A percentile compares a stretch with the other conserved stretches of the same genome.
Evolutionary conservation across 495 filamentous ascomycete genomes (phyloP).

Genomic region (Neurospora hispaniola): DNA sequence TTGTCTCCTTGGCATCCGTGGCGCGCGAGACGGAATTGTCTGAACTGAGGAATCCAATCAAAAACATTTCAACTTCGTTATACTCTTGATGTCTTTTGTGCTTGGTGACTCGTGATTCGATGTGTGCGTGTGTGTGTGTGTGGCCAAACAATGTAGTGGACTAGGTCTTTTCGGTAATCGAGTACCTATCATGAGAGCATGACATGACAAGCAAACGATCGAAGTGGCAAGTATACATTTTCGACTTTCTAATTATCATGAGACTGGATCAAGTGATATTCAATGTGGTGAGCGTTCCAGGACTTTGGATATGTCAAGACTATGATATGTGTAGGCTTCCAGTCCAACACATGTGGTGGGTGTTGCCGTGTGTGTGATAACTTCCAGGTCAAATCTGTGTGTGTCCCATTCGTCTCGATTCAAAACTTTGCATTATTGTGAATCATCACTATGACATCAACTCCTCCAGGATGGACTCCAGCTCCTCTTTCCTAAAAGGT

Average conservation of each 20-base stretch:
- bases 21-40: slow-evolving; percentile 13
- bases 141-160: neutral
- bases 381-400: neutral
- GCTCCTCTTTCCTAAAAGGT: slow-evolving; percentile 77
- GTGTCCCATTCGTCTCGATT: neutral
- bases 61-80: slow-evolving; percentile 22
- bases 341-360: neutral
- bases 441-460: slow-evolving; percentile 39
- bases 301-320: neutral
- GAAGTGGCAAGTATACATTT: neutral
- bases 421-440: neutral
- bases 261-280: neutral
- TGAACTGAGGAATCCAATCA: slow-evolving; percentile 26
- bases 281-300: neutral
- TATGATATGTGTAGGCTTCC: neutral
- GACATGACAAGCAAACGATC: neutral
- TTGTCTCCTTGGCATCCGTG: slow-evolving; percentile 8
- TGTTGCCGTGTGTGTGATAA: neutral
- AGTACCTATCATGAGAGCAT: neutral
- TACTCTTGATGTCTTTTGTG: slow-evolving; percentile 1
- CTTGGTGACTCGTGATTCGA: neutral
- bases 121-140: neutral
- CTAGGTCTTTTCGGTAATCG: neutral
- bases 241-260: too few relatives aligned
- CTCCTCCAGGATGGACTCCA: slow-evolving; percentile 84